Evolutionary conservation across 225 moss, liverwort and hornwort species (phyloP).

Genomic region (Marchantia paleacea): DNA sequence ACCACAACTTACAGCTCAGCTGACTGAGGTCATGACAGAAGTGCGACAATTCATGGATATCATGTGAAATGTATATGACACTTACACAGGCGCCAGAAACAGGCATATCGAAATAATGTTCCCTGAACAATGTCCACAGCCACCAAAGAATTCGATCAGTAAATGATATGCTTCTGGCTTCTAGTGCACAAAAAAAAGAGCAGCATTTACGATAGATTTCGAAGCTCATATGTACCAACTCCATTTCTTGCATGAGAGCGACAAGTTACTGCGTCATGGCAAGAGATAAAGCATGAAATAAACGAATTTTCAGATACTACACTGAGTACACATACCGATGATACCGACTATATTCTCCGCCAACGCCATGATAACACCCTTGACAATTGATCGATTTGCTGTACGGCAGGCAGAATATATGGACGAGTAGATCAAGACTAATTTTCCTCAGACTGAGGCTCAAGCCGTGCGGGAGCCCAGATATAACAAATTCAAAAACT

Average conservation of each 20-base stretch:
- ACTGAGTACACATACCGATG: constrained; percentile 6
- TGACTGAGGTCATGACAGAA: too few relatives aligned
- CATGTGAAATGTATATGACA: not conserved
- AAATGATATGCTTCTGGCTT: not conserved
- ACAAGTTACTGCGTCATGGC: too few relatives aligned
- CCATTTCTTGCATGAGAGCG: not conserved
- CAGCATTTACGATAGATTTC: not conserved
- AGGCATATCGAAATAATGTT: constrained; percentile 11
- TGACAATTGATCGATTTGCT: too few relatives aligned
- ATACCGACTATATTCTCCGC: constrained; percentile 11
- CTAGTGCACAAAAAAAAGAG: not conserved
- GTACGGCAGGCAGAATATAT: too few relatives aligned
- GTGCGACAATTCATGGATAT: not conserved
- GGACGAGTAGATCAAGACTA: too few relatives aligned
- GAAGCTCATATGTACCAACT: not conserved
- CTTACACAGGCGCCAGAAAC: constrained; percentile 23
- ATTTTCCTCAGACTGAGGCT: too few relatives aligned
- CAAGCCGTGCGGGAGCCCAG: too few relatives aligned
- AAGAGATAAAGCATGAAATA: not conserved
- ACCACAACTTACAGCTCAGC: not conserved
- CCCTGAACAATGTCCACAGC: constrained; percentile 11
- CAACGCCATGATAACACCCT: not conserved
- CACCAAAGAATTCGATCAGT: not conserved
- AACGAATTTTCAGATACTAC: not conserved
- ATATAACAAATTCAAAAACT: too few relatives aligned